Conservation (phyloP, 2,329 filamentous ascomycete species). For the Magnaporthiopsis rhizophila region DNA sequence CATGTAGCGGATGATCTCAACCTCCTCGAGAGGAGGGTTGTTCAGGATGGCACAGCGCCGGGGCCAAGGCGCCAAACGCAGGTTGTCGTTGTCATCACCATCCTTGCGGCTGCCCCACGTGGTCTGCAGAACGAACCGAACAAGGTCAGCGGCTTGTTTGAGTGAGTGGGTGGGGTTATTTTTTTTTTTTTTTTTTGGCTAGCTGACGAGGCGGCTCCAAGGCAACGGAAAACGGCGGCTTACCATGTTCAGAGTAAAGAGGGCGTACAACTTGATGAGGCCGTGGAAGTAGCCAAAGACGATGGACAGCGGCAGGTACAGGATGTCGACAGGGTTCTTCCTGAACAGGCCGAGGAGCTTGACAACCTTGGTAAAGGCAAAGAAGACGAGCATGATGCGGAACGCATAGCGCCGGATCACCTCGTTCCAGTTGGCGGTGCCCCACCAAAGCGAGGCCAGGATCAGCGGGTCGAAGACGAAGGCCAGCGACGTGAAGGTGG, state of each 20-base stretch:
- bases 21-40: constrained; percentile 32
- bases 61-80: constrained; percentile 11
- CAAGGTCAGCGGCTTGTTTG: constrained; percentile 3
- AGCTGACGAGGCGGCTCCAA: background rate
- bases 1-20: constrained; percentile 34
- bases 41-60: constrained; percentile 23
- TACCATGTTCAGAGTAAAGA: constrained; percentile 77
- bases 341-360: constrained; percentile 84
- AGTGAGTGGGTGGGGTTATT: constrained; percentile 8
- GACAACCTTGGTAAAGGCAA: constrained; percentile 77
- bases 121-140: constrained; percentile 47
- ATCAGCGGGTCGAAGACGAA: constrained; percentile 70
- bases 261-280: constrained; percentile 82
- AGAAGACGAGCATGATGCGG: constrained; percentile 59
- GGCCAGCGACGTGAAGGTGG: constrained; percentile 84
- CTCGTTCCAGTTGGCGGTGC: constrained; percentile 52
- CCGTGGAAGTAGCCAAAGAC: constrained; percentile 91
- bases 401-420: constrained; percentile 46
- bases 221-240: constrained; percentile 24
- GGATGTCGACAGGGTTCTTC: constrained; percentile 72
- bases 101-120: constrained; percentile 93
- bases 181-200: too few species aligned
- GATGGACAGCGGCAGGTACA: constrained; percentile 77
- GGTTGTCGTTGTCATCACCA: constrained; percentile 69
- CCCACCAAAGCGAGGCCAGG: constrained; percentile 60